Percentiles rank a stretch among this genome's conserved stretches.
These are phyloP conservation scores for Aspergillus flavus DNA, from an alignment of 2,329 filamentous ascomycete genomes.

Conservation along the genomic window DNA sequence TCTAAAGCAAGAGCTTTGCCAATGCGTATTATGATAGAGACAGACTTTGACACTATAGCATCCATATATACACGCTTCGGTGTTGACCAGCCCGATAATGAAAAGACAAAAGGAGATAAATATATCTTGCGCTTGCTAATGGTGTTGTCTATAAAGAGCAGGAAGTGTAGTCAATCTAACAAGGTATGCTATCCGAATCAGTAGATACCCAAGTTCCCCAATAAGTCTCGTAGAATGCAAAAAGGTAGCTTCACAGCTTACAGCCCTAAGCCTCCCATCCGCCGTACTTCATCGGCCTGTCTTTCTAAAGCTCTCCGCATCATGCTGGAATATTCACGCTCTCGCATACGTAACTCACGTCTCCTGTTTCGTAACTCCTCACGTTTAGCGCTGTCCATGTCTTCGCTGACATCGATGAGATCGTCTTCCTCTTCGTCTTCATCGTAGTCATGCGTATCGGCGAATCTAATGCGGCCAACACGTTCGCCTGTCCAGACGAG, in stretches of 20 bases:
- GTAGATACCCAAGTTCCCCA: neutral
- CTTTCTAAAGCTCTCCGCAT: slow-evolving; percentile 76
- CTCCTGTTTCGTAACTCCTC: slow-evolving; percentile 34
- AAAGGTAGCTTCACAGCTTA: neutral
- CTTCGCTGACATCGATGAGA: slow-evolving; percentile 30
- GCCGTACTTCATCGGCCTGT: slow-evolving; percentile 78
- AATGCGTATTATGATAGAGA: neutral
- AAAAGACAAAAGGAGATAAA: neutral
- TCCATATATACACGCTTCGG: neutral
- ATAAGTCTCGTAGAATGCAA: neutral
- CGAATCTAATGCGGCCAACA: slow-evolving; percentile 72
- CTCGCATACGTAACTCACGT: slow-evolving; percentile 38
- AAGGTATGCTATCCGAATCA: neutral
- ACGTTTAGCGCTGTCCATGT: slow-evolving; percentile 29
- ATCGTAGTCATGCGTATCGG: slow-evolving; percentile 42
- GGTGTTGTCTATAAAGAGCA: neutral
- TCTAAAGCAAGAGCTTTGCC: neutral
- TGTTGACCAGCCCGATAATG: neutral
- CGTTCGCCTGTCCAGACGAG: slow-evolving; percentile 87
- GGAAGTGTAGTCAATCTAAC: neutral
- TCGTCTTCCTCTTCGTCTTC: slow-evolving; percentile 43
- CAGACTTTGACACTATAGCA: neutral
- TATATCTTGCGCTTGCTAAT: neutral
- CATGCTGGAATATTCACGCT: slow-evolving; percentile 63
- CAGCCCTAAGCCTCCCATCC: slow-evolving; percentile 56